phyloP scores from a whole-genome alignment of 1,284 basidiomycete genomes.

The Sporisorium iseilematis-ciliati region DNA sequence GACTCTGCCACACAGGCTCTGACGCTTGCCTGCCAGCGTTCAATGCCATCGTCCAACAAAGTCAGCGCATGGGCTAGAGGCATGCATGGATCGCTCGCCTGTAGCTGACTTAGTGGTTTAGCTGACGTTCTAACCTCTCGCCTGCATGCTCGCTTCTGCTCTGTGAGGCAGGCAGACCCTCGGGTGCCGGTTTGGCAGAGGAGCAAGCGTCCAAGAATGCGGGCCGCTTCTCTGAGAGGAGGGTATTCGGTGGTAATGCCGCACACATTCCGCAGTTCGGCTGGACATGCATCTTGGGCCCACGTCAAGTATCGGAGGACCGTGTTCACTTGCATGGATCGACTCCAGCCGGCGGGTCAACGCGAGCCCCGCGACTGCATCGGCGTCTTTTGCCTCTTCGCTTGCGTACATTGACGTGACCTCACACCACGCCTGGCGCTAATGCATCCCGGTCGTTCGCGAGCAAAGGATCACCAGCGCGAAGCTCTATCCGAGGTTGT shows the following conservation, averaged over 20 bases:
- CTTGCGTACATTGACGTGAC: slow-evolving; percentile 6
- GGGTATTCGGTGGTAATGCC: slow-evolving; percentile 7
- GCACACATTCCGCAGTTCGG: slow-evolving; percentile 26
- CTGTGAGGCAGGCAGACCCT: neutral
- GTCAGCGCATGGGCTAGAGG: too few species aligned
- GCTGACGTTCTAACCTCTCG: too few species aligned
- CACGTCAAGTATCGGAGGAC: slow-evolving; percentile 16
- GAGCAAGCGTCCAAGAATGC: neutral
- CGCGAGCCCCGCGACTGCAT: slow-evolving; percentile 3
- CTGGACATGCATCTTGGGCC: slow-evolving; percentile 5
- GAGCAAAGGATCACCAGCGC: neutral
- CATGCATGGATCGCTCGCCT: too few species aligned
- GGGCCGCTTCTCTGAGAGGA: neutral
- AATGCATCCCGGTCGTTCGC: neutral
- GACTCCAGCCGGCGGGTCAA: slow-evolving; percentile 2
- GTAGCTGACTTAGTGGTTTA: too few species aligned
- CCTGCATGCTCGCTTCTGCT: neutral
- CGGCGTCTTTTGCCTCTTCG: neutral
- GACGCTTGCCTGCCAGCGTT: too few species aligned
- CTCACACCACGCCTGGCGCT: neutral
- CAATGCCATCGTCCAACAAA: too few species aligned
- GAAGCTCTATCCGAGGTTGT: neutral
- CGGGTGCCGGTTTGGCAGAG: neutral
- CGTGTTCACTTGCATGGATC: slow-evolving; percentile 12
- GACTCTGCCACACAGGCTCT: too few species aligned